Percentiles rank a stretch among this genome's conserved stretches.
phyloP scores from a whole-genome alignment of 768 basidiomycete genomes.

The Mycena olivaceomarginata region DNA sequence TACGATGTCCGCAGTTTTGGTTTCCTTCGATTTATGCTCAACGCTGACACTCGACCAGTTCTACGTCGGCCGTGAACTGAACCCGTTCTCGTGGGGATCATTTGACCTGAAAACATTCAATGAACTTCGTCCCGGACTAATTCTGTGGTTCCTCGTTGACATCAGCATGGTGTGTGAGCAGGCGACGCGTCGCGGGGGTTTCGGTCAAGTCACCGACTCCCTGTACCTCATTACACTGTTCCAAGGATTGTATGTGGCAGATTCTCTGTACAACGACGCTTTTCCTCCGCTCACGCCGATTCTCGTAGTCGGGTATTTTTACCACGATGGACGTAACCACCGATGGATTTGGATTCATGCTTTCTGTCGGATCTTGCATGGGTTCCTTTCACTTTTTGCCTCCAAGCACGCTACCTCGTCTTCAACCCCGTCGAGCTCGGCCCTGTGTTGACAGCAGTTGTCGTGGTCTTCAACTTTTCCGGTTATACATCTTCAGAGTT shows the following conservation, averaged over 20 bases:
- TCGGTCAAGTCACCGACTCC: constrained; percentile 85
- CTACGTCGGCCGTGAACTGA: constrained; percentile 95
- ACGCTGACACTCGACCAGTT: constrained; percentile 69
- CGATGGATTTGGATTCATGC: constrained; percentile 99
- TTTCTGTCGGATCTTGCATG: constrained; percentile 93
- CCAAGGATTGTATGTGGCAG: constrained; percentile 91
- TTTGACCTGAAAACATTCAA: constrained; percentile 83
- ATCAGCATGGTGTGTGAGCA: constrained; percentile 95
- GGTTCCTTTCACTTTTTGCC: constrained; percentile 96
- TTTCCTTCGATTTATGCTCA: neutral
- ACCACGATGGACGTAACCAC: constrained; percentile 99
- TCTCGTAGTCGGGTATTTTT: constrained; percentile 84
- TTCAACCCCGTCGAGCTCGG: constrained; percentile 91
- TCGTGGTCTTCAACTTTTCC: constrained; percentile 78
- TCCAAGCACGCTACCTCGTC: constrained; percentile 97
- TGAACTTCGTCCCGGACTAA: constrained; percentile 93
- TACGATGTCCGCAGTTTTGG: constrained; percentile 86
- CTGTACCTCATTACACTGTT: constrained; percentile 93
- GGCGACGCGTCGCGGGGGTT: constrained; percentile 85
- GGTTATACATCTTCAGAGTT: constrained; percentile 93
- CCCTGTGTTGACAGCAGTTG: constrained; percentile 68
- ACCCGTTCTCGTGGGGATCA: constrained; percentile 84
- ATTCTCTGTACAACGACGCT: constrained; percentile 87
- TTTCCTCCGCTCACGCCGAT: constrained; percentile 14
- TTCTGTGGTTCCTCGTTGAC: constrained; percentile 94